Evolutionary conservation across 2,329 filamentous ascomycete genomes (phyloP).

Genomic region (Fusarium udum): DNA sequence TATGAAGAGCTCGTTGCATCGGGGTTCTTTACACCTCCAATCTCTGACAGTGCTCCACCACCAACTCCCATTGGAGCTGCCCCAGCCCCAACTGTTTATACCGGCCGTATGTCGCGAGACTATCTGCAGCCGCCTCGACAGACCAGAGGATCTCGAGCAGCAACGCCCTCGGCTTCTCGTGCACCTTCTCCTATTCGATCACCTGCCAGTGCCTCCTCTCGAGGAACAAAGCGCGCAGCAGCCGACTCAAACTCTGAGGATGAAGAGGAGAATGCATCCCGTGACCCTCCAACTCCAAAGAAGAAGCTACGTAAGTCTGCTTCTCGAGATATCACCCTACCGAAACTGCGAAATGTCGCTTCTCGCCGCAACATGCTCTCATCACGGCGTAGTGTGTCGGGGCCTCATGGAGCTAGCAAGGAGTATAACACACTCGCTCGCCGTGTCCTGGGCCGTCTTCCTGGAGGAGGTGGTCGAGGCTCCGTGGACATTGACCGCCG

Average conservation of each 20-base stretch:
- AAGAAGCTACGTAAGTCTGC: conserved; percentile 65
- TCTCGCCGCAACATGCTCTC: conserved; percentile 39
- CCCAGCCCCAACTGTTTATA: conserved; percentile 30
- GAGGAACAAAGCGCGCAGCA: conserved; percentile 63
- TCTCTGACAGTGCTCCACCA: conserved; percentile 24
- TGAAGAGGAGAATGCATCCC: conserved; percentile 40
- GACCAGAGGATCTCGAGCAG: conserved; percentile 43
- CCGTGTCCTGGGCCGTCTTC: conserved; percentile 40
- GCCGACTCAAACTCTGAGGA: conserved; percentile 49
- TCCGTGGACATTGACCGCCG: conserved; percentile 32
- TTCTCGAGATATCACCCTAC: conserved; percentile 54
- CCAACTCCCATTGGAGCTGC: conserved; percentile 33
- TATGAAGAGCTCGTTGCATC: conserved; percentile 42
- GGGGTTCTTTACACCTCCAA: conserved; percentile 40
- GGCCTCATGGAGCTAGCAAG: conserved; percentile 31
- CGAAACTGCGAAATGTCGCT: conserved; percentile 46
- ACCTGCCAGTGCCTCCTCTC: conserved; percentile 49
- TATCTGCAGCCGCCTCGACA: conserved; percentile 35
- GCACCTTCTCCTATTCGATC: conserved; percentile 43
- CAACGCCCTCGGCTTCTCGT: conserved; percentile 34
- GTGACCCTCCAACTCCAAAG: conserved; percentile 45
- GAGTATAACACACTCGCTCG: conserved; percentile 41
- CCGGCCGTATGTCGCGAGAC: conserved; percentile 25
- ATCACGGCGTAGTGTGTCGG: conserved; percentile 44
- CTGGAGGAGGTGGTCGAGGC: conserved; percentile 29